Percentiles rank a stretch among this genome's conserved stretches.
Evolutionary conservation across 2,329 filamentous ascomycete genomes (phyloP).

Genomic region (Paraphaeosphaeria sporulosa): DNA sequence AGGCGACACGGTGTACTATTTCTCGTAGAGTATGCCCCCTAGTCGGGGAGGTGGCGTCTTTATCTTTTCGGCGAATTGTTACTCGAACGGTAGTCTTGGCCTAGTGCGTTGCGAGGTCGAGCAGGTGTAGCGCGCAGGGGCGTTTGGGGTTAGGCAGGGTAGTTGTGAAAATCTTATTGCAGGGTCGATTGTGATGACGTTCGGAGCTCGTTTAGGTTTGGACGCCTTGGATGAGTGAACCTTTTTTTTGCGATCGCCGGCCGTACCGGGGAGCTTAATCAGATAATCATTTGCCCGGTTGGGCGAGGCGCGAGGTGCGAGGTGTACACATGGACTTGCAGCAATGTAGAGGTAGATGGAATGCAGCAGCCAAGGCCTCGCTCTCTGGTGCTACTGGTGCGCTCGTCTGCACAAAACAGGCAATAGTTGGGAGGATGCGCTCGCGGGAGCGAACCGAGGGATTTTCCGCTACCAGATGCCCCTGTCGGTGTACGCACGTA

Average conservation of each 20-base stretch:
- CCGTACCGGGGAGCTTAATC: neutral
- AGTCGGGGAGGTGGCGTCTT: neutral
- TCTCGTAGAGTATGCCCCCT: conserved; percentile 23
- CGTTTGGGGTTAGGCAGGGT: conserved; percentile 10
- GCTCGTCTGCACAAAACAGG: conserved; percentile 10
- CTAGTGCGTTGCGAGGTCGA: conserved; percentile 10
- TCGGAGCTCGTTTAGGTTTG: conserved; percentile 12
- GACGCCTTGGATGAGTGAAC: conserved; percentile 12
- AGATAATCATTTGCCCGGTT: neutral
- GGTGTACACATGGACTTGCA: too few species aligned
- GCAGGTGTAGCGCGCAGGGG: conserved; percentile 22
- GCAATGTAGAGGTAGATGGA: neutral
- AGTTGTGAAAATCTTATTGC: conserved; percentile 12
- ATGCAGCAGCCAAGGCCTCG: too few species aligned
- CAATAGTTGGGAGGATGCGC: conserved; percentile 10
- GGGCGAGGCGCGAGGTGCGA: neutral
- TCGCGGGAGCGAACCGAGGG: conserved; percentile 12
- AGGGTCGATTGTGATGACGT: conserved; percentile 7
- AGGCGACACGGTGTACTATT: conserved; percentile 37
- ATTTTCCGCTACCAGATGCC: conserved; percentile 10
- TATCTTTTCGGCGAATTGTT: neutral
- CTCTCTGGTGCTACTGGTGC: conserved; percentile 7
- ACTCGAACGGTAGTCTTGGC: neutral
- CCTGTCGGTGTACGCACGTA: conserved; percentile 6
- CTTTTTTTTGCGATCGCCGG: neutral